Conservation (phyloP, 2,329 filamentous ascomycete species). For the Neonectria coccinea region DNA sequence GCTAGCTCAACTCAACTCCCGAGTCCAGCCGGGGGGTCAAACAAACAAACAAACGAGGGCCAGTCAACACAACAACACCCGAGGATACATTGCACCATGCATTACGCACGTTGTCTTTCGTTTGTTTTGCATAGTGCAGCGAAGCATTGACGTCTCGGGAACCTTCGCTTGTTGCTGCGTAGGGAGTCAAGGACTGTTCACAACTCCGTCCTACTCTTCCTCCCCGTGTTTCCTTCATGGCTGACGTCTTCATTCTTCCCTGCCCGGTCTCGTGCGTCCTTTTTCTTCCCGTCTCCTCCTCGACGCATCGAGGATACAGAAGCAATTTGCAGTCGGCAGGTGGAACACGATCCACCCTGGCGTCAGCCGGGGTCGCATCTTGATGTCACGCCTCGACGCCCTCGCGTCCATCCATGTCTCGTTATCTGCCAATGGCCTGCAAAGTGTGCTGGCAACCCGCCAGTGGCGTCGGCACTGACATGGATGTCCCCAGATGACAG, state of each 20-base stretch:
- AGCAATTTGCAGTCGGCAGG: neutral
- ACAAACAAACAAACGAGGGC: neutral
- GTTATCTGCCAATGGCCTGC: neutral
- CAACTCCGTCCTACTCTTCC: neutral
- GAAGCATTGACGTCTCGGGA: too few relatives aligned
- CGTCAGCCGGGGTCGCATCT: neutral
- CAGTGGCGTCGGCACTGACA: conserved; percentile 12
- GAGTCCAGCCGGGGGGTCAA: conserved; percentile 13
- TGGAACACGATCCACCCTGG: neutral
- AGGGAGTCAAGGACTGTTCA: neutral
- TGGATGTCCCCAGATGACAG: conserved; percentile 23
- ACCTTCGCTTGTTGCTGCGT: too few relatives aligned
- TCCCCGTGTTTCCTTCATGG: neutral
- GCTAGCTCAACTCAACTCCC: conserved; percentile 4
- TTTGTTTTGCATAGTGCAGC: neutral
- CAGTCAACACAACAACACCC: neutral
- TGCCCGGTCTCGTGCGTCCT: neutral
- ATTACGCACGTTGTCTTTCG: neutral
- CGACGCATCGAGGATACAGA: neutral
- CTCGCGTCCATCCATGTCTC: neutral
- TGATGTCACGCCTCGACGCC: neutral
- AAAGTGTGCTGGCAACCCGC: conserved; percentile 18
- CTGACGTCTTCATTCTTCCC: neutral
- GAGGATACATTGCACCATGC: neutral
- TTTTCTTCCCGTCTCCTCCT: neutral